phyloP scores from a whole-genome alignment of 2,329 filamentous ascomycete genomes.

The Exophiala sp. region DNA sequence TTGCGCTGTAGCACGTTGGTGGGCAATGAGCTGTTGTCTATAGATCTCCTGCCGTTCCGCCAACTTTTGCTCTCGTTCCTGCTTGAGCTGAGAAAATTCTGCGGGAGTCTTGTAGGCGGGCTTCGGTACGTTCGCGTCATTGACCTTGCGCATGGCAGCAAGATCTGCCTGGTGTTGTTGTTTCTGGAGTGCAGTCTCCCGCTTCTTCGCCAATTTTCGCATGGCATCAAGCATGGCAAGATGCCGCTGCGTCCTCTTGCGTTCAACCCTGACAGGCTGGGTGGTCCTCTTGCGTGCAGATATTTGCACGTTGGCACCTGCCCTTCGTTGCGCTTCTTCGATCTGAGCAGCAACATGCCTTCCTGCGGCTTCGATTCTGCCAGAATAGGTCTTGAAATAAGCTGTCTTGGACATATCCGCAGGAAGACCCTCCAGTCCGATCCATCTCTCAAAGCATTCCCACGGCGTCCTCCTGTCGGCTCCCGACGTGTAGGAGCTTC shows the following conservation, averaged over 20 bases:
- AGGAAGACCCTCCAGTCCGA: conserved; percentile 81
- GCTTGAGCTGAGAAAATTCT: conserved; percentile 83
- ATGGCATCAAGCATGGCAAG: conserved; percentile 87
- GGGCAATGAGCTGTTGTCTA: conserved; percentile 57
- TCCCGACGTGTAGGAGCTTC: conserved; percentile 73
- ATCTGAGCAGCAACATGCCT: conserved; percentile 54
- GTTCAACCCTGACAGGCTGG: conserved; percentile 74
- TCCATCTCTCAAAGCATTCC: conserved; percentile 98
- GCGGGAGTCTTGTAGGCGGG: conserved; percentile 66
- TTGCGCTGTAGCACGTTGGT: conserved; percentile 47
- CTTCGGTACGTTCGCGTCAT: conserved; percentile 50
- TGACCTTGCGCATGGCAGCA: conserved; percentile 74
- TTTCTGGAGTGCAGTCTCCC: conserved; percentile 78
- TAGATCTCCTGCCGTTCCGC: conserved; percentile 54
- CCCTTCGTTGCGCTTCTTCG: conserved; percentile 44
- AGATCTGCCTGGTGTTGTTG: conserved; percentile 72
- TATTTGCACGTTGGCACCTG: conserved; percentile 49
- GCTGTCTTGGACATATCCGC: conserved; percentile 91
- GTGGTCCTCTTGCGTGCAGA: conserved; percentile 62
- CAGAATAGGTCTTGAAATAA: conserved; percentile 76
- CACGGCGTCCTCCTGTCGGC: conserved; percentile 87
- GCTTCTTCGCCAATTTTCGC: conserved; percentile 90
- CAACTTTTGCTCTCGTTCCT: conserved; percentile 71
- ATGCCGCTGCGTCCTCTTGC: conserved; percentile 78
- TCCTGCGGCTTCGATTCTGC: conserved; percentile 57